A percentile compares a stretch with the other conserved stretches of the same genome.
Evolutionary conservation across 2,329 filamentous ascomycete genomes (phyloP).

Genomic region (Colletotrichum gigasporum): DNA sequence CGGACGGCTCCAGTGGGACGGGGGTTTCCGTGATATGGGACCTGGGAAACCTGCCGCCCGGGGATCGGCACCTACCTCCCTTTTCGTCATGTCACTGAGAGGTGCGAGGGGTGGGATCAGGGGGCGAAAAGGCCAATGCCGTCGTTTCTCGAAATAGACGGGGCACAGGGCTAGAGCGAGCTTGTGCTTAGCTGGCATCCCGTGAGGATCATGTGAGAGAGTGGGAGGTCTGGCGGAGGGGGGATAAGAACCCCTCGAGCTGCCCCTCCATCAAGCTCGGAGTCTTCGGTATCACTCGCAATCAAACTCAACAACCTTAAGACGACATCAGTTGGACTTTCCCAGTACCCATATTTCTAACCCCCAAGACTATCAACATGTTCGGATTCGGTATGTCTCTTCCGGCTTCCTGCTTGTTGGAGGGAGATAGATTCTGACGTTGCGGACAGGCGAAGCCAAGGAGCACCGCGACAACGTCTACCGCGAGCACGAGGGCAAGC

Average conservation of each 20-base stretch:
- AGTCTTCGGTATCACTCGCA: background rate
- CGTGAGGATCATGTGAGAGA: constrained; percentile 24
- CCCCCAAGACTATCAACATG: constrained; percentile 3
- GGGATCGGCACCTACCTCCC: background rate
- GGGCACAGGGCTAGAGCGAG: too few species aligned
- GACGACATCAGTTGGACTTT: too few species aligned
- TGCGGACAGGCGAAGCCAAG: constrained; percentile 24
- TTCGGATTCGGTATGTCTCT: constrained; percentile 31
- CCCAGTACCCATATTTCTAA: background rate
- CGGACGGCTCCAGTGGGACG: background rate
- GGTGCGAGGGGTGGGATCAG: background rate
- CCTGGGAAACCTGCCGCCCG: too few species aligned
- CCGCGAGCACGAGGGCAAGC: constrained; percentile 40
- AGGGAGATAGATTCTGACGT: background rate
- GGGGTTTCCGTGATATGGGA: background rate
- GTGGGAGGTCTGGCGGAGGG: background rate
- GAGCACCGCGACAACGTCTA: constrained; percentile 36
- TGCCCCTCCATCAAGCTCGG: constrained; percentile 3
- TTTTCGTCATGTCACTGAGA: background rate
- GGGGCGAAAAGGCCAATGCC: background rate
- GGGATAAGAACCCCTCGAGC: constrained; percentile 25
- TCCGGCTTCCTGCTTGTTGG: background rate
- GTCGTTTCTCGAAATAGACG: constrained; percentile 7
- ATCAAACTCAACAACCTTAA: background rate
- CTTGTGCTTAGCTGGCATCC: constrained; percentile 6